Conservation (phyloP, 108 stramenopile genomes). For the Nitzschia sp. region DNA sequence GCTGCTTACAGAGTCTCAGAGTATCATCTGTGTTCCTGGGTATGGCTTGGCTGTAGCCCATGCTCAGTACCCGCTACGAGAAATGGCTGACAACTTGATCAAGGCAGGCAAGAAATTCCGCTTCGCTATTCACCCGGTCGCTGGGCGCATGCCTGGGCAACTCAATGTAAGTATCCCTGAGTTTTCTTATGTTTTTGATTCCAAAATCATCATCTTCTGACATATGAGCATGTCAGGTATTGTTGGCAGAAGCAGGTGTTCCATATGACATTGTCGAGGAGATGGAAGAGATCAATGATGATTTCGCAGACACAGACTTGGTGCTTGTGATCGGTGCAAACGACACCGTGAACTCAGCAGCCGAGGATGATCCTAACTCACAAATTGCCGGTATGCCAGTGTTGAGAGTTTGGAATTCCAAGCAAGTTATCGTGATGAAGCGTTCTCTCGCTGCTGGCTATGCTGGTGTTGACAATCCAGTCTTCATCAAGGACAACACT, state of each 20-base stretch:
- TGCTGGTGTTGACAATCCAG: constrained; percentile 98
- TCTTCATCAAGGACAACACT: constrained; percentile 97
- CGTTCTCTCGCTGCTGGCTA: constrained; percentile 96
- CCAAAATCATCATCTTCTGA: not conserved
- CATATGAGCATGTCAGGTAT: constrained; percentile 9
- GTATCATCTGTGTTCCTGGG: constrained; percentile 95
- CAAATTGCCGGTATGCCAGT: constrained; percentile 97
- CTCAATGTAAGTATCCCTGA: constrained; percentile 74
- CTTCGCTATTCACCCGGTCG: constrained; percentile 98
- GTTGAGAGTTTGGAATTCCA: constrained; percentile 95
- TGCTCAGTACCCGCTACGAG: constrained; percentile 96
- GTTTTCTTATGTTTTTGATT: not conserved
- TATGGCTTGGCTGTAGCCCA: constrained; percentile 98
- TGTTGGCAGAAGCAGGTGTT: constrained; percentile 99
- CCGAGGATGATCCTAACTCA: constrained; percentile 96
- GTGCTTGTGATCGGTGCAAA: constrained; percentile 97
- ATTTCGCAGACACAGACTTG: constrained; percentile 91
- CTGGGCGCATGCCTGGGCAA: constrained; percentile 99
- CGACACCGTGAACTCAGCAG: constrained; percentile 97
- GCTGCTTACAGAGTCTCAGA: constrained; percentile 82
- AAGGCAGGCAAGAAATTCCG: constrained; percentile 90
- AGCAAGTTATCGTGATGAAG: constrained; percentile 99
- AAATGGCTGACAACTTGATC: constrained; percentile 84
- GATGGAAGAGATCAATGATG: constrained; percentile 97
- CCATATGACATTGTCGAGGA: constrained; percentile 99